phyloP scores from a whole-genome alignment of 2,329 filamentous ascomycete species.

The Conoideocrella luteorostrata region DNA sequence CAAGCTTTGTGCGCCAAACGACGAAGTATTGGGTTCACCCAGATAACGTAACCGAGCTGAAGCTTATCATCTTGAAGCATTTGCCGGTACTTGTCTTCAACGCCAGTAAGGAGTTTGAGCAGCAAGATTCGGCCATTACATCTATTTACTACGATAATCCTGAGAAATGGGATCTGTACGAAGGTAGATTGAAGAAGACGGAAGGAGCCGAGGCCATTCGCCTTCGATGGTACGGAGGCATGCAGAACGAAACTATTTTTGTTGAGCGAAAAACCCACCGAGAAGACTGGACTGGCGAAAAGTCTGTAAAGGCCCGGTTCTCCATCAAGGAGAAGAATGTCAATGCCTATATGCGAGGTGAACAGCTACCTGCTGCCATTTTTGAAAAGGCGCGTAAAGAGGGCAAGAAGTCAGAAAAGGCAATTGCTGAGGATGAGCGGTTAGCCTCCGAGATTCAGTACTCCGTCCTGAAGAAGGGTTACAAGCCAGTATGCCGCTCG shows the following conservation, averaged over 20 bases:
- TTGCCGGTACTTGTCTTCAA: conserved; percentile 97
- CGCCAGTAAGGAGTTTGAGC: conserved; percentile 90
- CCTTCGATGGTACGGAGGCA: conserved; percentile 93
- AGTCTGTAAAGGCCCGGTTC: conserved; percentile 97
- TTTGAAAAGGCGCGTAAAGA: conserved; percentile 97
- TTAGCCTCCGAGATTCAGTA: conserved; percentile 91
- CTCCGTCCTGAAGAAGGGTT: conserved; percentile 77
- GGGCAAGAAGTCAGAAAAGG: conserved; percentile 86
- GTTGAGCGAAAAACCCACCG: conserved; percentile 97
- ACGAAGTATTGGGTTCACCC: conserved; percentile 99
- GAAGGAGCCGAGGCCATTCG: conserved; percentile 96
- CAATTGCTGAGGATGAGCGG: conserved; percentile 85
- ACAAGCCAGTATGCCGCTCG: conserved; percentile 83
- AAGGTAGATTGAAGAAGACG: conserved; percentile 92
- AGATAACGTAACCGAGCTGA: conserved; percentile 96
- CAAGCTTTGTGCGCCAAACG: conserved; percentile 92
- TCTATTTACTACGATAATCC: conserved; percentile 99
- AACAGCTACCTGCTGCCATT: conserved; percentile 77
- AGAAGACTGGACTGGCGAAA: conserved; percentile 98
- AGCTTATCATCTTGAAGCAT: conserved; percentile 96
- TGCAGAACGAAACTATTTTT: conserved; percentile 93
- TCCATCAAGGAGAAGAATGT: conserved; percentile 95
- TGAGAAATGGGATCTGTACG: conserved; percentile 88
- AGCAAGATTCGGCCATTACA: conserved; percentile 86
- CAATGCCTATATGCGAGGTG: conserved; percentile 80